These are phyloP conservation scores for Fusarium nodosum DNA, from an alignment of 2,329 filamentous ascomycete species.

Conservation along the genomic window DNA sequence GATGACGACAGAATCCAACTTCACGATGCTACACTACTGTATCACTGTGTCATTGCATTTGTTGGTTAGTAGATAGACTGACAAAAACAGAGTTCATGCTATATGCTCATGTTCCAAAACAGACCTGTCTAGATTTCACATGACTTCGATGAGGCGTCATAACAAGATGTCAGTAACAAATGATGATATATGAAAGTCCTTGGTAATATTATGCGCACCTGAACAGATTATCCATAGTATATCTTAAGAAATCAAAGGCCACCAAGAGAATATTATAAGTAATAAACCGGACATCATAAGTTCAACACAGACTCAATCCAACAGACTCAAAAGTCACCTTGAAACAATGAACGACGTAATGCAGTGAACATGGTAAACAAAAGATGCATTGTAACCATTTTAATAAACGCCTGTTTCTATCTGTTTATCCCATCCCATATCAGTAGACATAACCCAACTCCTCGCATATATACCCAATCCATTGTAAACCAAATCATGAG, in stretches of 20 bases:
- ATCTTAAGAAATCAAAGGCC: neutral
- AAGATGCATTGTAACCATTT: neutral
- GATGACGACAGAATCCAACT: conserved; percentile 30
- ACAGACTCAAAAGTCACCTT: too few species aligned
- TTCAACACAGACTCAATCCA: too few species aligned
- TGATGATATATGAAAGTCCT: neutral
- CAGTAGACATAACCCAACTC: conserved; percentile 20
- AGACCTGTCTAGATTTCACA: neutral
- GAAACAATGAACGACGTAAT: neutral
- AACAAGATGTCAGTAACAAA: neutral
- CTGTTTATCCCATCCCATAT: neutral
- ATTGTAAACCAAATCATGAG: conserved; percentile 1
- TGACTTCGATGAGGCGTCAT: neutral
- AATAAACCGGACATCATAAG: neutral
- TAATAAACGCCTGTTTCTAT: conserved; percentile 19
- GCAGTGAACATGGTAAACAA: neutral
- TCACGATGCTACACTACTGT: conserved; percentile 31
- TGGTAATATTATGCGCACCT: neutral
- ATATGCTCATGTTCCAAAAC: neutral
- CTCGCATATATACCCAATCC: conserved; percentile 17
- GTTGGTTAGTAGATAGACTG: neutral
- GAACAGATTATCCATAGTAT: too few species aligned
- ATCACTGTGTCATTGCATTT: neutral
- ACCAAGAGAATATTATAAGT: neutral
- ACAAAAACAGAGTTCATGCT: neutral